These are phyloP conservation scores for Quercus variabilis DNA, from an alignment of 306 rosid species.

Conservation along the genomic window DNA sequence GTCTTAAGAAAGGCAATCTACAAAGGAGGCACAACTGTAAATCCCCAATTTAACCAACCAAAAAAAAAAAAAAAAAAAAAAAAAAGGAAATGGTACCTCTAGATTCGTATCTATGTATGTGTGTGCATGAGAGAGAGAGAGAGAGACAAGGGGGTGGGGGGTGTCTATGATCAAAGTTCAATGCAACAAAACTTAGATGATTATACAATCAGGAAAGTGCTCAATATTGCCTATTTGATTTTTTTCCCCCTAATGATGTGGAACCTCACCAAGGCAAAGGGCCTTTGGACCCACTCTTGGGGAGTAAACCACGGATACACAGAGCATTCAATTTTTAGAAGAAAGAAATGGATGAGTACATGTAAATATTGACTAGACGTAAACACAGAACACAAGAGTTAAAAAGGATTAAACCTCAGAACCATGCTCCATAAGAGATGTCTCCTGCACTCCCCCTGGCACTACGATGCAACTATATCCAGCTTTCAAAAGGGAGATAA, in stretches of 20 bases:
- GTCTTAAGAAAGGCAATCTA: constrained; percentile 69
- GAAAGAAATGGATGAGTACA: background rate
- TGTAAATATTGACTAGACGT: background rate
- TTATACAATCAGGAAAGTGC: background rate
- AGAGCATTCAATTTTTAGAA: background rate
- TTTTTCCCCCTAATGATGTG: no score
- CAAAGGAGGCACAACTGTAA: background rate
- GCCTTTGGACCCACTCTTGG: no score
- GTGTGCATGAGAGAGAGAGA: background rate
- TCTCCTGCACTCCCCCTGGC: constrained; percentile 98
- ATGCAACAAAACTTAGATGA: background rate
- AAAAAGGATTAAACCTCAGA: constrained; percentile 53
- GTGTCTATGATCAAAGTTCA: background rate
- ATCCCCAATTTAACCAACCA: background rate
- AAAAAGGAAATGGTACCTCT: background rate
- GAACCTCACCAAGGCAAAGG: no score
- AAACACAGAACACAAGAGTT: background rate
- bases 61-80: no score
- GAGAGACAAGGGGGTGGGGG: background rate
- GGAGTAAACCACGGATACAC: no score
- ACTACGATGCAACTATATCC: constrained; percentile 86
- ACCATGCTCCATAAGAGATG: constrained; percentile 68
- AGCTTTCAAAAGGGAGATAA: constrained; percentile 50
- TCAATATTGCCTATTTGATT: background rate
- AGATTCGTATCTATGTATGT: background rate